Evolutionary conservation across 2,329 filamentous ascomycete species (phyloP).

Genomic region (Phyllosticta citrichinensis): DNA sequence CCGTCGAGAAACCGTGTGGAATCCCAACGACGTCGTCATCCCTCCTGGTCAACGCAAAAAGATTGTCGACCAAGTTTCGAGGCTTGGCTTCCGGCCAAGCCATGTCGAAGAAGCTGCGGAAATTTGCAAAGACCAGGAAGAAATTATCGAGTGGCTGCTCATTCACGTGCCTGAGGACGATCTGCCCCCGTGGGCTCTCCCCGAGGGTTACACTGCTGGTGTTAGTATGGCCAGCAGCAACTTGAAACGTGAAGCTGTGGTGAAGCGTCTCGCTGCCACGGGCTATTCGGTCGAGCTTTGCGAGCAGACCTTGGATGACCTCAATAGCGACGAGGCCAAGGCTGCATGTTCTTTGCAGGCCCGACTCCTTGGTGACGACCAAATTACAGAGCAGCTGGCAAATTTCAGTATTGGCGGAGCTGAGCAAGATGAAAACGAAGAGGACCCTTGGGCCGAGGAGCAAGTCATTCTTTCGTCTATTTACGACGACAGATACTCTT

Average conservation of each 20-base stretch:
- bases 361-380: constrained; percentile 44
- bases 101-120: constrained; percentile 82
- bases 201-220: constrained; percentile 83
- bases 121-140: constrained; percentile 83
- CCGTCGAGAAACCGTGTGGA: constrained; percentile 74
- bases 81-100: constrained; percentile 77
- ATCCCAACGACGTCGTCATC: constrained; percentile 64
- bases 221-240: constrained; percentile 78
- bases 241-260: constrained; percentile 66
- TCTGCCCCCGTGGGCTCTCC: constrained; percentile 82
- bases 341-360: constrained; percentile 74
- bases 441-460: constrained; percentile 73
- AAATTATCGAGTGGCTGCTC: constrained; percentile 89
- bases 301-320: constrained; percentile 62
- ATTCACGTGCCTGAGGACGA: constrained; percentile 97
- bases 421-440: constrained; percentile 24
- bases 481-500: constrained; percentile 54
- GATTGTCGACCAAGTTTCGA: constrained; percentile 63
- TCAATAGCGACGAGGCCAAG: constrained; percentile 59
- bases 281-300: constrained; percentile 84
- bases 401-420: constrained; percentile 33
- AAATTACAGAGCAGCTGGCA: constrained; percentile 15
- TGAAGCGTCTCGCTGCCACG: constrained; percentile 70
- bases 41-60: constrained; percentile 43
- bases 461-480: constrained; percentile 76